Evolutionary conservation across 2,329 filamentous ascomycete genomes (phyloP).

Genomic region (Colletotrichum viniferum): DNA sequence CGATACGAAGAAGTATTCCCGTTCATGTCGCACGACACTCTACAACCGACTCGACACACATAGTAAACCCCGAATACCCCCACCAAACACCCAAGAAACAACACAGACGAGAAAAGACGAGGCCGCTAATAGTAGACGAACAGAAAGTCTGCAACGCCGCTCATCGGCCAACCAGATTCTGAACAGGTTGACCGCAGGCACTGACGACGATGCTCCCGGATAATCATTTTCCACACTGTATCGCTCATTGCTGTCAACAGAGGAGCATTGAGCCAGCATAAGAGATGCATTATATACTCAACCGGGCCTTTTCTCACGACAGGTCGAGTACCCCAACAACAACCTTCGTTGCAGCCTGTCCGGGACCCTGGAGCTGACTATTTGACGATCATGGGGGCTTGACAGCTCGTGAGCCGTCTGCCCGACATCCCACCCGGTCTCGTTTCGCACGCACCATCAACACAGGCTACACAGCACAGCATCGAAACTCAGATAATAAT

Average conservation of each 20-base stretch:
- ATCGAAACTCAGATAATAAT: neutral
- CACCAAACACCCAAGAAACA: accelerated
- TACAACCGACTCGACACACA: accelerated
- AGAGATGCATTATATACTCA: neutral
- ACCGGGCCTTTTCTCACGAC: neutral
- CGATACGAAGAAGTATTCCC: accelerated
- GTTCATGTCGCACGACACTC: accelerated
- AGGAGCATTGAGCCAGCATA: neutral
- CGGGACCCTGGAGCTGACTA: too few relatives aligned
- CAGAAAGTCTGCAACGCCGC: accelerated
- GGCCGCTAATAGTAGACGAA: too few relatives aligned
- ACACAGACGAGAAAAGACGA: neutral
- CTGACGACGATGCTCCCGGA: neutral
- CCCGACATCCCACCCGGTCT: too few relatives aligned
- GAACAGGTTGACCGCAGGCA: neutral
- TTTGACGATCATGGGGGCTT: too few relatives aligned
- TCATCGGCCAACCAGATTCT: neutral
- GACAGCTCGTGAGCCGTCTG: too few relatives aligned
- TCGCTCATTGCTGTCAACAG: neutral
- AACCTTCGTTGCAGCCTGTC: accelerated
- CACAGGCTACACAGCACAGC: neutral
- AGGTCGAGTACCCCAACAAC: neutral
- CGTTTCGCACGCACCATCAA: neutral
- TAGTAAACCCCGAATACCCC: neutral
- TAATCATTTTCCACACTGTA: accelerated